Evolutionary conservation across 2,329 filamentous ascomycete species (phyloP).

Genomic region (Calonectria pseudoreteaudii): DNA sequence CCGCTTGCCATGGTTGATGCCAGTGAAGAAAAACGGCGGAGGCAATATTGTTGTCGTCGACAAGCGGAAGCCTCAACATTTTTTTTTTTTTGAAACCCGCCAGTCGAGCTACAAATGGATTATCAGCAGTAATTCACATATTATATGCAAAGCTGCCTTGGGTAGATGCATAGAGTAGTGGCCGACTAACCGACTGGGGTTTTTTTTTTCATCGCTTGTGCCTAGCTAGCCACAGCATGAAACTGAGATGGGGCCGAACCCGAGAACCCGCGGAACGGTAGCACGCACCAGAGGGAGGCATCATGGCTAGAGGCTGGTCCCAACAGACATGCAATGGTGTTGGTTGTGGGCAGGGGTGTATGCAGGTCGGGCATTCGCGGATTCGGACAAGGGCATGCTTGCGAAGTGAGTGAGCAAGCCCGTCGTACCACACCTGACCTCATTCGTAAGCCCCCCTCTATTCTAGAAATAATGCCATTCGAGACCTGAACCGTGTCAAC

Average conservation of each 20-base stretch:
- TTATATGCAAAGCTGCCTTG: not conserved
- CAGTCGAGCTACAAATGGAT: not conserved
- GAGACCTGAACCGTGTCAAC: not conserved
- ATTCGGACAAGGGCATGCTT: not conserved
- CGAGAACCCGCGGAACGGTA: not conserved
- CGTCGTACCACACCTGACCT: not conserved
- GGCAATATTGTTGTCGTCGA: not conserved
- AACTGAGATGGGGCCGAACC: not conserved
- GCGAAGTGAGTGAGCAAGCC: not conserved
- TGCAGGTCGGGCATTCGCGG: slow-evolving; percentile 13
- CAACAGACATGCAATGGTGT: not conserved
- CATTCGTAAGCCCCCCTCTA: not conserved
- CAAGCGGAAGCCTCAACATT: not conserved
- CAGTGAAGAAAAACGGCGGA: not conserved
- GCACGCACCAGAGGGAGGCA: not conserved
- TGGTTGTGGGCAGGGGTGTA: slow-evolving; percentile 6
- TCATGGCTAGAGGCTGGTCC: not conserved
- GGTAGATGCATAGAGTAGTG: not conserved
- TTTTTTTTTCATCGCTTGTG: not conserved
- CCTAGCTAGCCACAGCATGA: not conserved
- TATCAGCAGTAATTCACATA: not conserved
- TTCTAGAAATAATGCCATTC: not conserved
- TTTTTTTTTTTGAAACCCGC: not conserved
- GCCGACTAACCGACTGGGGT: not conserved
- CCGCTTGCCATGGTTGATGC: not conserved